Conservation (phyloP, 257 asterid genomes). For the Solanum paucissectum region DNA sequence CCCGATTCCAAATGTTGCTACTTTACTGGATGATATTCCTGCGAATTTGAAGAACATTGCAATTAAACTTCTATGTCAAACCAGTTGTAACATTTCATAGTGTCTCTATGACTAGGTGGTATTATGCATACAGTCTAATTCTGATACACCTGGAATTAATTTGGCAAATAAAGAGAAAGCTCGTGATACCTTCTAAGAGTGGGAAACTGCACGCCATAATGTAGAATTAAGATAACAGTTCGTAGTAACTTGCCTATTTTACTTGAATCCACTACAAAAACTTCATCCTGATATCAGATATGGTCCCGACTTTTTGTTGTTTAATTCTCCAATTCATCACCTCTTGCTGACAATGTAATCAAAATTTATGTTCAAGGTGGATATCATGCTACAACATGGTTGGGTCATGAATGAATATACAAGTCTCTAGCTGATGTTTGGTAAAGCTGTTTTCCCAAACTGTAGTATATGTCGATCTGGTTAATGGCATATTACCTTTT, state of each 20-base stretch:
- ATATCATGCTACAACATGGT: background rate
- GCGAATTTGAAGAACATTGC: slow-evolving; percentile 2
- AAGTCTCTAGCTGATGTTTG: background rate
- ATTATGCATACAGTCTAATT: background rate
- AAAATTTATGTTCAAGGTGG: background rate
- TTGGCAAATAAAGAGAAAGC: background rate
- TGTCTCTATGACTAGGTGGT: background rate
- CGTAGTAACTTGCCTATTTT: background rate
- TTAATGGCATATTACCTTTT: background rate
- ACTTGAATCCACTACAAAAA: background rate
- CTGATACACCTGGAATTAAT: background rate
- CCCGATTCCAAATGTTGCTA: slow-evolving; percentile 77
- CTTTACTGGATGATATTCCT: slow-evolving; percentile 72
- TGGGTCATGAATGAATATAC: background rate
- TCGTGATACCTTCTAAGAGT: background rate
- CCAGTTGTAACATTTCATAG: background rate
- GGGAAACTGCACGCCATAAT: background rate
- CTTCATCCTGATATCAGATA: background rate
- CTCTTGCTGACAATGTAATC: background rate
- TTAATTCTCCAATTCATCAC: background rate
- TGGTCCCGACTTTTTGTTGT: background rate
- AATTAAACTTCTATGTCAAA: background rate
- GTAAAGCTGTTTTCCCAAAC: background rate
- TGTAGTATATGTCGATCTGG: background rate
- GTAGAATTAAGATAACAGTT: background rate